Base-by-base conservation (phyloP, 108 stramenopile genomes). In the Cyclotella baltica region DNA sequence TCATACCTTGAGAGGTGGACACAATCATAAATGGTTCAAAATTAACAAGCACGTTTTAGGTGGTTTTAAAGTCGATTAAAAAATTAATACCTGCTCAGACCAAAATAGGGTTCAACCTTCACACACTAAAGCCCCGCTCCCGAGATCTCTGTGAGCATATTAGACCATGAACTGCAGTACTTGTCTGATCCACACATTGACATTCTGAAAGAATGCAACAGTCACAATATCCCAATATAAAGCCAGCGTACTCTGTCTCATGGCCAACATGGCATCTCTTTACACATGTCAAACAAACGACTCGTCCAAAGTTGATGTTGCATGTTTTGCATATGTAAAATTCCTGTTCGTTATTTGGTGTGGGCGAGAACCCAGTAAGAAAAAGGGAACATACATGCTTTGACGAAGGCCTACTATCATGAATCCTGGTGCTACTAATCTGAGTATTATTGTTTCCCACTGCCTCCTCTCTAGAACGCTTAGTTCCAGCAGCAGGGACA, bases 301-400 rank as follows among this genome's bases (percentile, higher is more conserved):
- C 70, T 16, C 35, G 30, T 1, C 30, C 69, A 58, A 70, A 76
- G 9, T 61, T 57, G 61, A 76, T 70, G 38, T 20, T 28, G 28
- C 75, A 76, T 22, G 75, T 70, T 34, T 46, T 33, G 46, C 75
- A 76, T 8, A 29, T 31, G 37, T 46, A 76, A 53, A 76, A 58
- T 56, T 76, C 69, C 47, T 76, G 75, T 36, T 70, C 69, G 5
- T 35, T 70, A 8, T 57, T 30, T 19, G 37, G 20, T 34, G 15
- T 35, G 15, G 36, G 27, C 23, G 69, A 58, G n/a, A 76, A 70
- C 5, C 69, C 75, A 20, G 75, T 76, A 19, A n/a, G 0, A 0
- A 69, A 22, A 46, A 76, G n/a, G 25, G 75, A 70, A 40, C 75
- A 76, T 16, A 34, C 47, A 65, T 74, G 0, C 11, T n/a, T n/a